Evolutionary conservation across 2,329 filamentous ascomycete genomes (phyloP), one percentile per base, ranked within the genome.

Genomic region (Colletotrichum lupini): DNA sequence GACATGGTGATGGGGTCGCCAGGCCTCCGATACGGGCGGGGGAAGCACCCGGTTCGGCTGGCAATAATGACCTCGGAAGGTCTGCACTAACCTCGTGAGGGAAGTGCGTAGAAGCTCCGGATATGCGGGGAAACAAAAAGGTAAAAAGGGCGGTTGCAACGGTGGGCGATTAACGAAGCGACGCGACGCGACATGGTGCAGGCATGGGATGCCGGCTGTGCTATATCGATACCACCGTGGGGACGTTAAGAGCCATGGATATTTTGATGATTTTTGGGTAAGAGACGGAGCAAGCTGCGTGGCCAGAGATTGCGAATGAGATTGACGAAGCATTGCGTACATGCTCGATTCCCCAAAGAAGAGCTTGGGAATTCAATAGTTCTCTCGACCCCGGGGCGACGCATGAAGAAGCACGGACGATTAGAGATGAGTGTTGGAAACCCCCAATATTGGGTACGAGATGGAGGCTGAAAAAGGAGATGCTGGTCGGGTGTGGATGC

Each of bases 351-450:
- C 24, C 26, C 52, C 4, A 37, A 68, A 59, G 22, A 53, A 68
- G n/a, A 22, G 37, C 22, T 35, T n/a, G 53, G 30, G 32, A 46
- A 37, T 53, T 35, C 66, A 63, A 67, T 67, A 67, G 64, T 59
- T 28, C n/a, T 30, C 22, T 8, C 30, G 49, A 58, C 56, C 56
- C 71, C 57, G 60, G 71, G 26, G 24, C 22, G 37, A 49, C 42
- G 74, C 72, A 75, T 75, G 65, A 74, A 72, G 61, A 58, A 68
- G 72, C 74, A 75, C 72, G 37, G 74, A 74, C 72, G 53, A 19
- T 46, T 74, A 65, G 74, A 75, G 72, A 75, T 74, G 74, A 75
- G 72, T 67, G 11, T 71, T 64, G 53, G 55, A 55, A 58, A 42
- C 52, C 19, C 46, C 59, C 57, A 63, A 68, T 53, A 57, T 67